Base-by-base conservation (phyloP, 441 rosid species). In the Mallotus repandus region DNA sequence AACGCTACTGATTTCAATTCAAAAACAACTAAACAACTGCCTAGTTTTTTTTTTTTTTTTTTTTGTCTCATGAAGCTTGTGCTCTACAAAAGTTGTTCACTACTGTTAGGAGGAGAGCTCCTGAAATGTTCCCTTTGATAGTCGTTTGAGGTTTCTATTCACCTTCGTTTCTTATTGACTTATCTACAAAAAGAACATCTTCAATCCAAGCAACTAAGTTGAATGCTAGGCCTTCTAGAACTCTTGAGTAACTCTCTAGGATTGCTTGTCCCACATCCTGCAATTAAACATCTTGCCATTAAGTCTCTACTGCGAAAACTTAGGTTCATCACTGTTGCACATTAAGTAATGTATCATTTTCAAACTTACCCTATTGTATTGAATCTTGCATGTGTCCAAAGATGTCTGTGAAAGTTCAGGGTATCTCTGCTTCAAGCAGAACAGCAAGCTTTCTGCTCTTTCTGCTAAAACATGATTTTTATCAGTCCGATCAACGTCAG, bases 201-300 rank as follows among this genome's bases (percentile, higher is more conserved):
- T 93, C 97, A 70, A 91, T 90, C 99, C 99, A 90, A 60, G 97
- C 92, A n/a, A 93, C 97, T 63, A 89, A 80, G 81, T 95, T 93
- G 88, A 91, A 93, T 62, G 99, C 99, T 74, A 93, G 76, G 53
- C 99, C 97, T 88, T 95, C 99, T 59, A 95, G 74, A 54, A 93
- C 98, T 75, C 99, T 87, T 1, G 99, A 95, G 78, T 91, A 95
- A 82, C 98, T 93, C 85, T 95, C 99, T 61, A 95, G 77, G 63
- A 84, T 78, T 53, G 99, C 98, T 77, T 93, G 94, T 61, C 98
- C 97, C 60, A 93, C 95, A 84, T 95, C 98, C 99, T 95, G 87
- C 84, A 76, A 16, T 69, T 63, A 38, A 49, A 32, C 15, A 4
- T n/a, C 15, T 32, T 67, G 9, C n/a, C 10, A 13, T 32, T 29